A percentile compares a stretch with the other conserved stretches of the same genome.
Evolutionary conservation across 257 asterid genomes (phyloP).

Genomic region (Solanum chmielewskii): DNA sequence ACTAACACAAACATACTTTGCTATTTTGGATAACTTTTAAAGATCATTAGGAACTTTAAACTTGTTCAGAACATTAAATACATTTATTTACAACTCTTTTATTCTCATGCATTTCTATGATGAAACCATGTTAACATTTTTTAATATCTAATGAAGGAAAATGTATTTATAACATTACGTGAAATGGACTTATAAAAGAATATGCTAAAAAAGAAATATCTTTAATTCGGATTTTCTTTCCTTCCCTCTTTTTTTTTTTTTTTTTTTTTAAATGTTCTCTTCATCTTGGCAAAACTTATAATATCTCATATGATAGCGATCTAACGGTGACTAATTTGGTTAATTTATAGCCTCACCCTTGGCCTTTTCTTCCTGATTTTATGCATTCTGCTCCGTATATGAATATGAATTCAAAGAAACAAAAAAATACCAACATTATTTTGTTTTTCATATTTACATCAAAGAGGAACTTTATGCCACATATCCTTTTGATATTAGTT

Average conservation of each 20-base stretch:
- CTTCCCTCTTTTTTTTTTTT: neutral
- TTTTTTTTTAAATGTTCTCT: neutral
- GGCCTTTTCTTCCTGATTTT: neutral
- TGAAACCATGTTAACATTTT: neutral
- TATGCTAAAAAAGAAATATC: neutral
- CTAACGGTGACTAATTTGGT: neutral
- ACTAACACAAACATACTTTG: neutral
- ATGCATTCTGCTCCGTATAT: neutral
- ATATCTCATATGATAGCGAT: neutral
- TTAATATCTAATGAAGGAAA: neutral
- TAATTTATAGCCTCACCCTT: neutral
- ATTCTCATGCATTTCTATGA: neutral
- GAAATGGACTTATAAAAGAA: neutral
- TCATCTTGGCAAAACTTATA: neutral
- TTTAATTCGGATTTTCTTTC: neutral
- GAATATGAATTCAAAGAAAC: neutral
- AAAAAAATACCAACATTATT: neutral
- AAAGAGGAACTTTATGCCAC: neutral
- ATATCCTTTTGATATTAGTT: neutral
- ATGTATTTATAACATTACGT: neutral
- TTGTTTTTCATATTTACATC: neutral
- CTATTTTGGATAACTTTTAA: neutral
- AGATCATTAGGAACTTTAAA: neutral
- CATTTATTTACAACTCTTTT: neutral
- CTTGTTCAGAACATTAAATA: neutral